Evolutionary conservation across 2,329 filamentous ascomycete species (phyloP).

Genomic region (Fusarium marasasianum): DNA sequence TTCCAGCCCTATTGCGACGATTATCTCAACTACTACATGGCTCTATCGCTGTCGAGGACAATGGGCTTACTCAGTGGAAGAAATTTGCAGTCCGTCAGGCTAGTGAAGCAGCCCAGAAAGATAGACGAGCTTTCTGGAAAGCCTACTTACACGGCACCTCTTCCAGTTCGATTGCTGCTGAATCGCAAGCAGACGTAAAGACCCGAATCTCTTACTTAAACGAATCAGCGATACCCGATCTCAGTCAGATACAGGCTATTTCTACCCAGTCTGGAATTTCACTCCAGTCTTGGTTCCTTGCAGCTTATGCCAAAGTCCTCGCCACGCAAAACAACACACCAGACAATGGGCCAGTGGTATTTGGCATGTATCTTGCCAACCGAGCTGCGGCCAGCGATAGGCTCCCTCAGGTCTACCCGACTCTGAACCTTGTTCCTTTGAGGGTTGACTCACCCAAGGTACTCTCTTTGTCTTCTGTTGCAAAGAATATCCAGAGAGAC

Average conservation of each 20-base stretch:
- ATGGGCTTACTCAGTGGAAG: slow-evolving; percentile 42
- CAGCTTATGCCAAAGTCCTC: slow-evolving; percentile 67
- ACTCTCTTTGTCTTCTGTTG: slow-evolving; percentile 58
- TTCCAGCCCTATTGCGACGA: slow-evolving; percentile 68
- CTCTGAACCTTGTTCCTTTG: slow-evolving; percentile 81
- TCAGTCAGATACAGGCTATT: slow-evolving; percentile 43
- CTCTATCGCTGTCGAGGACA: background rate
- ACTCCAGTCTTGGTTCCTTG: slow-evolving; percentile 79
- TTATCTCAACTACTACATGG: slow-evolving; percentile 24
- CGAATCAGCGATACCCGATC: slow-evolving; percentile 56
- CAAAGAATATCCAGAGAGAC: slow-evolving; percentile 72
- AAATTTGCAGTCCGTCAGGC: slow-evolving; percentile 26
- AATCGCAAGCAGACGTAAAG: background rate
- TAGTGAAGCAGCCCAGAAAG: background rate
- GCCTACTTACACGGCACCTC: slow-evolving; percentile 47
- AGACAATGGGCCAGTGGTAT: slow-evolving; percentile 55
- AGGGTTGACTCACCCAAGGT: slow-evolving; percentile 55
- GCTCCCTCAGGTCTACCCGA: slow-evolving; percentile 67
- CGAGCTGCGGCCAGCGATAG: slow-evolving; percentile 64
- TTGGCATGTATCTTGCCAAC: slow-evolving; percentile 88
- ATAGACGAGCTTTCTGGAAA: slow-evolving; percentile 53
- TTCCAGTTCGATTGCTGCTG: background rate
- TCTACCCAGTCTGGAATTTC: slow-evolving; percentile 67
- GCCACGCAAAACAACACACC: slow-evolving; percentile 46
- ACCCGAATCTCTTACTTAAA: slow-evolving; percentile 51